Evolutionary conservation across 371 early-diverging fungal genomes (phyloP).

Genomic region (Rhizopus sp.): DNA sequence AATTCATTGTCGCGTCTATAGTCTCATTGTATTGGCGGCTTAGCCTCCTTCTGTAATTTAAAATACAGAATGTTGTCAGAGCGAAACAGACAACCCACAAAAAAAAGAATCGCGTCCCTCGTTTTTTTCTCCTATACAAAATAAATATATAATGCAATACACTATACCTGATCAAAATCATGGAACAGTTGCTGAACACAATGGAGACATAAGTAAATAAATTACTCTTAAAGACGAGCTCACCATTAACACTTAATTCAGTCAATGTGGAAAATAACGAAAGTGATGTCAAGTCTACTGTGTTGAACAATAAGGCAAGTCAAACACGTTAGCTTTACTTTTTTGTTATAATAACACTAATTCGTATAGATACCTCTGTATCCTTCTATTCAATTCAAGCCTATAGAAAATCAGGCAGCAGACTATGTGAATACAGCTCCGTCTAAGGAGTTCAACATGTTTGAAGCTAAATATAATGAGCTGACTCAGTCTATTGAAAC

Average conservation of each 20-base stretch:
- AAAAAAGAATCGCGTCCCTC: conserved; percentile 4
- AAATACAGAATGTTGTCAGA: too few species aligned
- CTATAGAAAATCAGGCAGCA: conserved; percentile 2
- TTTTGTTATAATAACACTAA: not conserved
- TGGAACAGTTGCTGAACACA: conserved; percentile 23
- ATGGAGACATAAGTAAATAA: conserved; percentile 15
- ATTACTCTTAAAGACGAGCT: not conserved
- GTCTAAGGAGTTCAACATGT: not conserved
- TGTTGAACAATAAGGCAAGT: conserved; percentile 4
- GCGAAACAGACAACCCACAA: too few species aligned
- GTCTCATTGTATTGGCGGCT: too few species aligned
- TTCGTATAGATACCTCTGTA: conserved; percentile 20
- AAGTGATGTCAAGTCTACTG: conserved; percentile 1
- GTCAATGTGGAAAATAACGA: conserved; percentile 15
- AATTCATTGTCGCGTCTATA: too few species aligned
- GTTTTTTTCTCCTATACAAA: conserved; percentile 1
- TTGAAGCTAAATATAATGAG: conserved; percentile 8
- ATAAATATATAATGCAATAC: conserved; percentile 7
- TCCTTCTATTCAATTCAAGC: conserved; percentile 20
- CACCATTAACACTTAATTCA: not conserved
- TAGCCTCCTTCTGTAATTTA: too few species aligned
- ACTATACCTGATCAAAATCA: conserved; percentile 13
- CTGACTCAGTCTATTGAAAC: not conserved
- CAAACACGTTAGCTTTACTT: not conserved
- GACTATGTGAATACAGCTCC: conserved; percentile 5